Conservation (phyloP, 1,139 yeast genomes). For the Wickerhamomyces sp. region DNA sequence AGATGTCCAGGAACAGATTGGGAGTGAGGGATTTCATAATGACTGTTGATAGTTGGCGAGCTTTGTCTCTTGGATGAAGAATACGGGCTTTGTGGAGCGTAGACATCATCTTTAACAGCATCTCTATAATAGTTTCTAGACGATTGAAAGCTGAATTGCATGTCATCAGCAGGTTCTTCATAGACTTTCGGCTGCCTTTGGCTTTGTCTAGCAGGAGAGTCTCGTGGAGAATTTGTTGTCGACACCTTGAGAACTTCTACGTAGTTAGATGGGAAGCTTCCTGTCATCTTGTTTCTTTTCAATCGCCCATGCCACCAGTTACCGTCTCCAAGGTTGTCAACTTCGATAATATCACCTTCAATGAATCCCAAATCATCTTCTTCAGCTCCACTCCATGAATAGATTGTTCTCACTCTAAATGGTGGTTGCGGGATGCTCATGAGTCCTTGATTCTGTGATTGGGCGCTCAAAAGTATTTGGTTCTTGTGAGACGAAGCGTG, state of each 20-base stretch:
- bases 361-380: conserved; percentile 88
- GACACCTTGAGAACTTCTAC: conserved; percentile 52
- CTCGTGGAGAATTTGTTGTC: neutral
- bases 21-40: conserved; percentile 19
- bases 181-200: neutral
- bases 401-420: conserved; percentile 70
- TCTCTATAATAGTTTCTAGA: conserved; percentile 18
- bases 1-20: conserved; percentile 19
- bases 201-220: neutral
- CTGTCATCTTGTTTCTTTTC: conserved; percentile 75
- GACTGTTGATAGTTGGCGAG: conserved; percentile 1
- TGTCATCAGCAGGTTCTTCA: conserved; percentile 11
- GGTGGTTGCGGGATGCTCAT: conserved; percentile 38
- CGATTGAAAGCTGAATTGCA: conserved; percentile 24
- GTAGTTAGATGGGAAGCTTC: conserved; percentile 83
- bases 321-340: conserved; percentile 75
- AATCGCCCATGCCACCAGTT: conserved; percentile 90
- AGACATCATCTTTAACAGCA: neutral
- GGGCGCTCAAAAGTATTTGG: no score
- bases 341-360: conserved; percentile 89
- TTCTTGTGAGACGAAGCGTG: no score
- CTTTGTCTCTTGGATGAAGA: conserved; percentile 1
- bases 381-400: conserved; percentile 89
- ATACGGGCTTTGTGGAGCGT: conserved; percentile 11
- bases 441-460: no score